These are phyloP conservation scores for Guillardia theta DNA, from an alignment of 78 protist genomes.

Conservation along the genomic window DNA sequence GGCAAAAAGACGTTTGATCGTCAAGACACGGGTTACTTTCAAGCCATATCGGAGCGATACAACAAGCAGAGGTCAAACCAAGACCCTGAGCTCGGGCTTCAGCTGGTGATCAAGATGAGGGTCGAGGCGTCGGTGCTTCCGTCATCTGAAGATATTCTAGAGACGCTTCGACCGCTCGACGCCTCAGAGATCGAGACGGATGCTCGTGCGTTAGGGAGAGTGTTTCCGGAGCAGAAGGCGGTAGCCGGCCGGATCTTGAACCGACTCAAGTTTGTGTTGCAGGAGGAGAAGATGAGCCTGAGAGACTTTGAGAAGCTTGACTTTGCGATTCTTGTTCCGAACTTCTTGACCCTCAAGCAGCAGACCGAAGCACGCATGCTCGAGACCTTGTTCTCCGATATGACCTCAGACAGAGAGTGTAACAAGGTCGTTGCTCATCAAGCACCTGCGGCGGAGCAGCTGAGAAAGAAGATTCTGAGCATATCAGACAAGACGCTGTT, in stretches of 20 bases:
- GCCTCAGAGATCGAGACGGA: too few species aligned
- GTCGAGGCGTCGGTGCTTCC: too few species aligned
- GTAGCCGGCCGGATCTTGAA: background rate
- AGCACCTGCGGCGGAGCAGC: background rate
- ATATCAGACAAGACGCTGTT: background rate
- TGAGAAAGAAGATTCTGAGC: background rate
- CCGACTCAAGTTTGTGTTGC: background rate
- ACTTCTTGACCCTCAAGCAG: background rate
- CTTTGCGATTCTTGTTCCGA: background rate
- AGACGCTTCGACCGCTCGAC: too few species aligned
- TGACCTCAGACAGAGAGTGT: background rate
- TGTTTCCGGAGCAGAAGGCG: background rate
- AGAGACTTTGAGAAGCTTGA: background rate
- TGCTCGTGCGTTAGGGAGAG: too few species aligned
- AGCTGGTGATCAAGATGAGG: too few species aligned
- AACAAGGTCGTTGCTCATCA: background rate
- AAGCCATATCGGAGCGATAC: too few species aligned
- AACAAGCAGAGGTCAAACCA: too few species aligned
- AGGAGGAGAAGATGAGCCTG: background rate
- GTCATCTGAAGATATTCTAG: too few species aligned
- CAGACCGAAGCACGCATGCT: background rate
- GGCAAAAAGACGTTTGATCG: too few species aligned
- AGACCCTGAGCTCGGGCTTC: too few species aligned
- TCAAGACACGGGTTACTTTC: too few species aligned
- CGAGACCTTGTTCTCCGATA: too few species aligned